phyloP scores from a whole-genome alignment of 2,329 filamentous ascomycete genomes.

The Cercospora sojina region DNA sequence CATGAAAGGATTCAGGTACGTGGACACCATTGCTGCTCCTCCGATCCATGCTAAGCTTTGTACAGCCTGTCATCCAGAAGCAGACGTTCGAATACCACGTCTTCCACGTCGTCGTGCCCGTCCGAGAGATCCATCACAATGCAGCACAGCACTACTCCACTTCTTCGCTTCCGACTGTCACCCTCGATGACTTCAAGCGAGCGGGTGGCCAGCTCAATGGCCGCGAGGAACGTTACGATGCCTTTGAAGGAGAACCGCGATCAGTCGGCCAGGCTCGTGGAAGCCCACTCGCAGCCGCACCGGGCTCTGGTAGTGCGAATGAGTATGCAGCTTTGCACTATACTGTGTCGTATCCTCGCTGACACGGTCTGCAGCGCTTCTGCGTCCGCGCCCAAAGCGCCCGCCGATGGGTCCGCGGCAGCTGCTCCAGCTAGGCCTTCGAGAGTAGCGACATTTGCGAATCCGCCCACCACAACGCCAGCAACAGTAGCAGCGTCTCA shows the following conservation, averaged over 20 bases:
- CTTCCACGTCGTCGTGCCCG: constrained; percentile 67
- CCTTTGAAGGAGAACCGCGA: constrained; percentile 62
- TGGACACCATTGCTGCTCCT: neutral
- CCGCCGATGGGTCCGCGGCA: neutral
- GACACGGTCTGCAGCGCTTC: neutral
- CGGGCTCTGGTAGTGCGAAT: neutral
- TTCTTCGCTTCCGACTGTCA: constrained; percentile 62
- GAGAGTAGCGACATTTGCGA: constrained; percentile 7
- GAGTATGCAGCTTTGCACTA: neutral
- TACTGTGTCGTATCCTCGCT: neutral
- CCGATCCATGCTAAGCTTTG: constrained; percentile 1
- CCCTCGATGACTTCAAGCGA: constrained; percentile 61
- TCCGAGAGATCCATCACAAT: constrained; percentile 70
- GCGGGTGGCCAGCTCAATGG: constrained; percentile 56
- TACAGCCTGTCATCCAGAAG: constrained; percentile 58
- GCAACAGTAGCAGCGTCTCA: neutral
- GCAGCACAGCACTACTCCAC: constrained; percentile 63
- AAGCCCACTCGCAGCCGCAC: neutral
- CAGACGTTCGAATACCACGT: constrained; percentile 63
- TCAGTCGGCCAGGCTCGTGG: constrained; percentile 25
- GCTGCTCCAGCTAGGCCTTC: constrained; percentile 11
- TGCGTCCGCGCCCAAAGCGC: neutral
- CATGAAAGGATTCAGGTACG: constrained; percentile 58
- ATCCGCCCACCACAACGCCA: neutral
- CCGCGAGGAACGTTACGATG: constrained; percentile 56